Base-by-base conservation (phyloP, 148 eudicot genomes). In the Rhododendron williamsianum region DNA sequence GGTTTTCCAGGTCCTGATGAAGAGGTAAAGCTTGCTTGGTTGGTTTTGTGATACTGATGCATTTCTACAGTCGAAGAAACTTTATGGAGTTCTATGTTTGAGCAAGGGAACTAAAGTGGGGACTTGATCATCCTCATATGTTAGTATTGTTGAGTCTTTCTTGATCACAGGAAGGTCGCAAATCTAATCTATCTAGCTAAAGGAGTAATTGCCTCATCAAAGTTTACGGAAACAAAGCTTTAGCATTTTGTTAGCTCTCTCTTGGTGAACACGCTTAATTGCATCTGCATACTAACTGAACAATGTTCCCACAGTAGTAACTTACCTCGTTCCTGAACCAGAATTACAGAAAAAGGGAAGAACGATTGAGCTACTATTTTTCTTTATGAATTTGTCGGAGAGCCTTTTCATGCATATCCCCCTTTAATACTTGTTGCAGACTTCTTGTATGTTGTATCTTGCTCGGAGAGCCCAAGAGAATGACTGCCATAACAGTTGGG, bases 1-100 rank as follows among this genome's bases (percentile, higher is more conserved):
- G 99, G 99, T 84, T 97, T 95, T 85, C 99, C 99, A 49, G 99
- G 99, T 80, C 94, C 91, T 45, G 98, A 97, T 87, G 97, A 97
- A 90, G 99, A 97, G 99, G 99, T 97, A 88, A 87, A 84, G 65
- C 33, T 81, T 60, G 15, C 78, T 85, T 52, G 76, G 4, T 51
- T 49, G 6, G 51, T 38, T 52, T 60, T n/a, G 25, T n/a, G 38
- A 36, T 33, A 56, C 41, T 25, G 73, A 35, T 51, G 74, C 30
- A 72, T 36, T 52, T 41, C 13, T 74, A 6, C 56, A 84, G 2
- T 21, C 25, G 54, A n/a, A 45, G 36, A 13, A 10, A 23, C 36
- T 35, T 11, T 35, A 49, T 51, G 52, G 51, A 36, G 84, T 38
- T 60, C 74, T 16, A 18, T 83, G 6, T 15, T 23, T 43, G 48